Evolutionary conservation across 2,329 filamentous ascomycete species (phyloP), one percentile per base, ranked within the genome.

Genomic region (Nigrograna mackinnonii): DNA sequence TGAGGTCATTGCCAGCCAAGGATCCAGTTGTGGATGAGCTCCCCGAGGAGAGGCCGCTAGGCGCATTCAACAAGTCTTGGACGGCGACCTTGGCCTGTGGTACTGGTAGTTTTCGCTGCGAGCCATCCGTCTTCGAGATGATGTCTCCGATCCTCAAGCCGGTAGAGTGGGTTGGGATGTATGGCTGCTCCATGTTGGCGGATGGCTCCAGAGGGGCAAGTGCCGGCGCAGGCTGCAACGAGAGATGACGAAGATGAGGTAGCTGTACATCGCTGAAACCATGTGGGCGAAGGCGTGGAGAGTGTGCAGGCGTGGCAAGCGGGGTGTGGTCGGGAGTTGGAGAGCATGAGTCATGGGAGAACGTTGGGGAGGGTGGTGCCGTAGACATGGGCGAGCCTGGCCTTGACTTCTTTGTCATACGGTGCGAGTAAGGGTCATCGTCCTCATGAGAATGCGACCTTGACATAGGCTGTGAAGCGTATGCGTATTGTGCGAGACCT

Each of bases 271-370:
- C 84, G 53, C 76, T 79, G 49, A 79, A 76, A 52, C 76, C 82
- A 62, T 88, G 86, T 3, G 92, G 89, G 47, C 91, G 82, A 55
- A 99, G 79, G 32, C 94, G 89, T 38, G 94, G 94, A 14, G 91
- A 96, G 70, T 97, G 94, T 32, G 91, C 92, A 4, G 92, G 92
- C 4, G 92, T 99, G 20, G 91, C 92, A 42, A 97, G 84, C n/a
- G 92, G 92, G n/a, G 94, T 97, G 75, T 96, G 91, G 63, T 97
- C 92, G 9, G 92, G 94, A 2, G 92, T 99, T 4, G 92, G 94
- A 7, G 92, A 97, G 35, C 92, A 80, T 9, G 92, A 96, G 70
- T 96, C 91, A 72, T 96, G 91, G 2, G 92, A 96, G 69, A 96
- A 96, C 3, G 91, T 96, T 19, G 92, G 92, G 22, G 92, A 97